phyloP scores from a whole-genome alignment of 371 early-diverging fungal species.

The Mortierella polycephala region DNA sequence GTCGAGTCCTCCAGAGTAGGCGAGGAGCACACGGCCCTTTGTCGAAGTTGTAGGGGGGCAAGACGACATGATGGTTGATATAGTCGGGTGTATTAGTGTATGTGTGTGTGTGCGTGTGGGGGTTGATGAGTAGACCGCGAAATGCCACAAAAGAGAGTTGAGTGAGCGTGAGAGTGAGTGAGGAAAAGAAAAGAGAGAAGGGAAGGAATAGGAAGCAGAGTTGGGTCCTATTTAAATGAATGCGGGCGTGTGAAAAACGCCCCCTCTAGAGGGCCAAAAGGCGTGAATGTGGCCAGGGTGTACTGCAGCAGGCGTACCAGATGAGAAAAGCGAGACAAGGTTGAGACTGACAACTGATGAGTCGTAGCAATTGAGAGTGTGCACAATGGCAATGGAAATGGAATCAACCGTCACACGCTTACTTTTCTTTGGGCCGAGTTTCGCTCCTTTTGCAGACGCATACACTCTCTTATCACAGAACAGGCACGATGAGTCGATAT shows the following conservation, averaged over 20 bases:
- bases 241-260: neutral
- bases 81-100: neutral
- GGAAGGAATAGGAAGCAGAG: neutral
- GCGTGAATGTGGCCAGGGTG: neutral
- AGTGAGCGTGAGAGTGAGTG: neutral
- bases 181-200: neutral
- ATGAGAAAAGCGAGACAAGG: neutral
- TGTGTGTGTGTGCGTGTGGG: neutral
- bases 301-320: neutral
- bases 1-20: conserved; percentile 98
- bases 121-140: neutral
- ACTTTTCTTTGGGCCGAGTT: too few species aligned
- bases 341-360: conserved; percentile 2
- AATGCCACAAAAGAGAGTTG: neutral
- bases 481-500: too few species aligned
- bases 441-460: too few species aligned
- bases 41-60: conserved; percentile 33
- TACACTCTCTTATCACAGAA: too few species aligned
- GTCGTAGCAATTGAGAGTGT: too few species aligned
- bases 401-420: too few species aligned
- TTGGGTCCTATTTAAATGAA: conserved; percentile 1
- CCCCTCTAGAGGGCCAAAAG: too few species aligned
- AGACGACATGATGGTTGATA: conserved; percentile 22
- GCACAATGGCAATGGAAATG: too few species aligned
- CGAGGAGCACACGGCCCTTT: conserved; percentile 92